Percentiles rank a stretch among this genome's conserved stretches.
phyloP scores from a whole-genome alignment of 495 filamentous ascomycete genomes.

The Aspergillus haitiensis region DNA sequence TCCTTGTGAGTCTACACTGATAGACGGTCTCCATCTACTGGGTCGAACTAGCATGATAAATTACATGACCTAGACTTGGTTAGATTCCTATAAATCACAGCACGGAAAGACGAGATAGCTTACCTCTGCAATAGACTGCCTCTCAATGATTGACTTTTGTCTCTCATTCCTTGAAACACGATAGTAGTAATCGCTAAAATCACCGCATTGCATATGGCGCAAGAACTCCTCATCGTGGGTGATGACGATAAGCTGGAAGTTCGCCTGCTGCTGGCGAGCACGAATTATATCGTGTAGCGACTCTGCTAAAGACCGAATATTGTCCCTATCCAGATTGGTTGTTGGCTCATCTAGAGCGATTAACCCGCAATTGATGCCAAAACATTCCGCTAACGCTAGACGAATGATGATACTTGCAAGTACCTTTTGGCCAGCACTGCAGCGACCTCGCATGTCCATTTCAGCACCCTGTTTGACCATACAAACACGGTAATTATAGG shows the following conservation, averaged over 20 bases:
- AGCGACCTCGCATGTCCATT: constrained; percentile 99
- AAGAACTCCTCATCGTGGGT: constrained; percentile 99
- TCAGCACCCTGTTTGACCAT: constrained; percentile 97
- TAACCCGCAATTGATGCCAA: constrained; percentile 92
- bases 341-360: constrained; percentile 98
- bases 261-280: constrained; percentile 76
- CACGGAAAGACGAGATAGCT: constrained; percentile 14
- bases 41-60: background rate
- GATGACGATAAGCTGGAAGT: constrained; percentile 98
- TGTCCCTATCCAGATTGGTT: constrained; percentile 93
- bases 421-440: constrained; percentile 94
- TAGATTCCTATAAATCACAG: background rate
- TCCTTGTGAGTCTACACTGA: no score
- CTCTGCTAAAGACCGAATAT: constrained; percentile 83
- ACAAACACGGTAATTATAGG: constrained; percentile 96
- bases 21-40: no score
- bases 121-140: constrained; percentile 65
- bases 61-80: constrained; percentile 7
- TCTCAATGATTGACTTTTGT: constrained; percentile 84
- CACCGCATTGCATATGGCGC: constrained; percentile 86
- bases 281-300: constrained; percentile 87
- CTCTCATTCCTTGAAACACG: constrained; percentile 77
- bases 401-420: constrained; percentile 98
- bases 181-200: constrained; percentile 91
- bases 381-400: constrained; percentile 92